A percentile compares a stretch with the other conserved stretches of the same genome.
Evolutionary conservation across 306 rosid species (phyloP).

Genomic region (Sicyos baderoa): DNA sequence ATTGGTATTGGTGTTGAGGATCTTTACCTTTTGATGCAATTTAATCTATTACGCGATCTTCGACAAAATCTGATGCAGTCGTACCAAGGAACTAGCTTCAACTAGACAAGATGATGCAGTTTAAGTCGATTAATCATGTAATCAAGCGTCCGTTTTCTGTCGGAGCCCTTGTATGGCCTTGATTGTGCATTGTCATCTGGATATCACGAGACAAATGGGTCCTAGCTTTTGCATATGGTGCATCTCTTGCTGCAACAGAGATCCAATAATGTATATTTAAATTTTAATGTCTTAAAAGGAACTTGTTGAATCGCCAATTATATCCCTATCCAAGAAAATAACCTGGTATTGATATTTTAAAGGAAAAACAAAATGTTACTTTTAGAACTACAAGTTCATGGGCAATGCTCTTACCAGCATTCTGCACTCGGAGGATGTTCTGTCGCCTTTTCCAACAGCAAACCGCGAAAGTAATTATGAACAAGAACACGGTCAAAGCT

Average conservation of each 20-base stretch:
- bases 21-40: neutral
- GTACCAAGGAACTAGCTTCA: slow-evolving; percentile 10
- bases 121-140: slow-evolving; percentile 29
- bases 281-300: neutral
- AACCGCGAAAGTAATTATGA: slow-evolving; percentile 46
- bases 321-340: neutral
- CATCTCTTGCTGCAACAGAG: slow-evolving; percentile 65
- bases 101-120: slow-evolving; percentile 16
- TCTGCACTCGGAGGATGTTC: slow-evolving; percentile 63
- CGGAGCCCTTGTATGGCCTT: slow-evolving; percentile 56
- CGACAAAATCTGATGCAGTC: neutral
- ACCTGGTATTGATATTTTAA: neutral
- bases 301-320: neutral
- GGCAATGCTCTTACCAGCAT: slow-evolving; percentile 50
- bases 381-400: slow-evolving; percentile 1
- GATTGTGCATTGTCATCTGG: slow-evolving; percentile 68
- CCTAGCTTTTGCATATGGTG: slow-evolving; percentile 87
- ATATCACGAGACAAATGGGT: slow-evolving; percentile 79
- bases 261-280: slow-evolving; percentile 3
- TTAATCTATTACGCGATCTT: neutral
- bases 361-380: neutral
- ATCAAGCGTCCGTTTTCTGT: slow-evolving; percentile 82
- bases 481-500: slow-evolving; percentile 33
- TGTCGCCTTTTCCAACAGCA: slow-evolving; percentile 90
- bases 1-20: slow-evolving; percentile 12